A percentile compares a stretch with the other conserved stretches of the same genome.
phyloP scores from a whole-genome alignment of 2,329 filamentous ascomycete species.

The Shiraia bambusicola region DNA sequence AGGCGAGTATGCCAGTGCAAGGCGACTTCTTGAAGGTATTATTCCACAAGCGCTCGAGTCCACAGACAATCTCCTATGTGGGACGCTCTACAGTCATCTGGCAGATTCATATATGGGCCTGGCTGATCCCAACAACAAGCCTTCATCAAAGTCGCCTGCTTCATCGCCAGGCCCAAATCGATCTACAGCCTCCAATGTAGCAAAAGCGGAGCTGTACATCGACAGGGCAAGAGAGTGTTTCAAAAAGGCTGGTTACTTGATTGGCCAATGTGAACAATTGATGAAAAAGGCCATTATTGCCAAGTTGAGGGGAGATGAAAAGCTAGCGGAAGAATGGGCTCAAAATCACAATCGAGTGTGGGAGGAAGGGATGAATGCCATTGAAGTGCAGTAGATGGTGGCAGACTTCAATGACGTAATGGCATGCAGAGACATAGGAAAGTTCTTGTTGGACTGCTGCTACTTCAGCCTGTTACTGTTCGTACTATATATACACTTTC shows the following conservation, averaged over 20 bases:
- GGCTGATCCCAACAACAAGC: conserved; percentile 55
- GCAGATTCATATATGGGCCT: conserved; percentile 79
- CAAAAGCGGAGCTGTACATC: conserved; percentile 38
- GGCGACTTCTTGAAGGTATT: conserved; percentile 64
- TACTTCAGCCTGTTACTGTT: conserved; percentile 17
- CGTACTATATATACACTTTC: conserved; percentile 28
- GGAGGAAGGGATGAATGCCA: conserved; percentile 27
- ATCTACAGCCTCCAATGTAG: conserved; percentile 23
- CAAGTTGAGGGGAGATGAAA: conserved; percentile 58
- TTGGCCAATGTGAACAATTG: conserved; percentile 75
- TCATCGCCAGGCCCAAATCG: conserved; percentile 16
- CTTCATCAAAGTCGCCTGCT: not conserved
- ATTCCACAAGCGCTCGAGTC: conserved; percentile 74
- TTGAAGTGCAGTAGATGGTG: not conserved
- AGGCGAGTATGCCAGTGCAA: conserved; percentile 68
- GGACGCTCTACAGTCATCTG: conserved; percentile 67
- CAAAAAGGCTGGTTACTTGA: conserved; percentile 65
- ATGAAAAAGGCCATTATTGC: conserved; percentile 80
- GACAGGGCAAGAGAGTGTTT: conserved; percentile 51
- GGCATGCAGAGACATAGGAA: conserved; percentile 30
- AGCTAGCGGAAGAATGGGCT: conserved; percentile 41
- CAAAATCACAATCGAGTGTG: conserved; percentile 40
- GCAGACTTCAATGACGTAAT: not conserved
- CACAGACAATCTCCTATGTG: conserved; percentile 63
- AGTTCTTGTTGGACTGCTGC: conserved; percentile 33